A percentile compares a stretch with the other conserved stretches of the same genome.
Evolutionary conservation across 176 grass and related monocot genomes (phyloP).

Genomic region (Oryza glumipatula): DNA sequence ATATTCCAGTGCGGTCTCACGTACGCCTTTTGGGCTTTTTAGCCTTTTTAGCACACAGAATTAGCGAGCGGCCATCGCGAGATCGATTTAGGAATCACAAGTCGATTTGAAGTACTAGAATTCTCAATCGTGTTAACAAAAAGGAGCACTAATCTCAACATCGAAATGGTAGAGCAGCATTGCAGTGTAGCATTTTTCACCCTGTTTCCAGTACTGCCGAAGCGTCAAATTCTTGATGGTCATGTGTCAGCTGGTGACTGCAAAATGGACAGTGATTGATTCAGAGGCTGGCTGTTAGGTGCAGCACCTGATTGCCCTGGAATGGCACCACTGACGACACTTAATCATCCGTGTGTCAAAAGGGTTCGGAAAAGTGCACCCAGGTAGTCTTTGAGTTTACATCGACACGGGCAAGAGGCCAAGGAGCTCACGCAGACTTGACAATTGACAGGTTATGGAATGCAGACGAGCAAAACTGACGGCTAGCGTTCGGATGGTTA

Average conservation of each 20-base stretch:
- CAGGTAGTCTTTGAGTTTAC: not conserved
- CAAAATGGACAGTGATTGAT: not conserved
- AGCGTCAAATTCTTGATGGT: not conserved
- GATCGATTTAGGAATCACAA: not conserved
- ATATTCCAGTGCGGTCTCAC: not conserved
- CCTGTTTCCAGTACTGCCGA: not conserved
- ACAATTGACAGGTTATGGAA: not conserved
- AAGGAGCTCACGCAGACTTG: not conserved
- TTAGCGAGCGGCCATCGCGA: not conserved
- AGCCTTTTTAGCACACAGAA: constrained; percentile 28
- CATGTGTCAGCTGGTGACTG: not conserved
- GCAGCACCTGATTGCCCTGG: constrained; percentile 14
- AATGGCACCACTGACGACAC: not conserved
- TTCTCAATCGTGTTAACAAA: not conserved
- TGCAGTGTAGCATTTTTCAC: not conserved
- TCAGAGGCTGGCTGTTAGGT: not conserved
- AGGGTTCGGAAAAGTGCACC: not conserved
- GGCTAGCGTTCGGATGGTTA: constrained; percentile 9
- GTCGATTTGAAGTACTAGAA: not conserved
- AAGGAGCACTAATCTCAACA: not conserved
- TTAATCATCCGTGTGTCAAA: not conserved
- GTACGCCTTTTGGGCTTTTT: not conserved
- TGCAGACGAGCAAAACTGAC: constrained; percentile 3
- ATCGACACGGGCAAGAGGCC: not conserved
- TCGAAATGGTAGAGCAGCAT: not conserved